Base-by-base conservation (phyloP, 305 asterid species). In the Lippia alba region DNA sequence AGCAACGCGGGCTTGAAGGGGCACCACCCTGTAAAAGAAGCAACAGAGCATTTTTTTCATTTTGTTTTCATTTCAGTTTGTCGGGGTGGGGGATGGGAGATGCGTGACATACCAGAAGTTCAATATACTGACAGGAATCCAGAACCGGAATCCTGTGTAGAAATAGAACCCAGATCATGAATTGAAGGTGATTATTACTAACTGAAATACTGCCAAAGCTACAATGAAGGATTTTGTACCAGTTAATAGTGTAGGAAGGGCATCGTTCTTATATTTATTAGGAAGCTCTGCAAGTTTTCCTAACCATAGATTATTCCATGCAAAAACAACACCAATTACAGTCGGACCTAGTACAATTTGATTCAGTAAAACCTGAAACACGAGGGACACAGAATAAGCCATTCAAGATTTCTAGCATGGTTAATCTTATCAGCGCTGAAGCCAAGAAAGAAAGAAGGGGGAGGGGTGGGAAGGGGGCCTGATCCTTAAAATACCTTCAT, bases 281-380 rank as follows among this genome's bases (percentile, higher is more conserved):
- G 99, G 97, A 80, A 94, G 96, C 76, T 94, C 96, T 12, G 89
- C 77, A 72, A 91, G 88, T 82, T 83, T 94, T 73, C 97, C 96
- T 69, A 58, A 89, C 96, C 97, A 94, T 72, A 94, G 70, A 79
- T 88, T 89, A 64, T 91, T 91, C 99, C 99, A 94, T 2, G 96
- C 97, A 79, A 91, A 94, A 73, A 94, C 68, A 69, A 87, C 93
- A 71, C 87, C 97, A 78, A 94, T 91, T 24, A 94, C 99, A 56
- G 76, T 24, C 46, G 99, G 99, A 61, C 99, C 99, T 57, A 94
- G 86, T 45, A 86, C 81, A 59, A 91, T 71, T 84, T 94, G 99
- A 81, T 94, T 94, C 57, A 91, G 58, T 33, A 90, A 46, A 65
- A 94, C 99, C 99, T 94, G 85, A 76, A 66, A 51, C 56, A 64